phyloP scores from a whole-genome alignment of 1,284 basidiomycete genomes.

The Ceratobasidium theobromae region DNA sequence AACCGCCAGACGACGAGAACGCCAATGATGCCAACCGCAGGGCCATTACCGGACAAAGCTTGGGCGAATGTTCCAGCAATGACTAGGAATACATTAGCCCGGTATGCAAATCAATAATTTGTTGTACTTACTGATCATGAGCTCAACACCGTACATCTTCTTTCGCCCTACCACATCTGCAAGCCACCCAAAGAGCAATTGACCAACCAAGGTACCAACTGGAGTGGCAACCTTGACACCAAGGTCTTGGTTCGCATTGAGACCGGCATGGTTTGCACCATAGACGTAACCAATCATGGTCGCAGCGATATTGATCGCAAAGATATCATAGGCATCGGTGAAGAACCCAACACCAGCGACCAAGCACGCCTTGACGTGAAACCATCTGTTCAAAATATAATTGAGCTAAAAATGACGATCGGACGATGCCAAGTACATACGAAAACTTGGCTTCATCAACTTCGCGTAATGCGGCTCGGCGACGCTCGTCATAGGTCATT shows the following conservation, averaged over 20 bases:
- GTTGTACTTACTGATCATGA: constrained; percentile 39
- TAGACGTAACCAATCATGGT: constrained; percentile 75
- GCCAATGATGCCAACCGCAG: constrained; percentile 68
- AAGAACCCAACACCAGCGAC: constrained; percentile 82
- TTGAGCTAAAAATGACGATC: neutral
- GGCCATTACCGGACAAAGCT: constrained; percentile 54
- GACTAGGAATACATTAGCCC: constrained; percentile 36
- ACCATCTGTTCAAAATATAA: constrained; percentile 38
- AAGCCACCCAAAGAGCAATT: constrained; percentile 37
- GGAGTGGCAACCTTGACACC: constrained; percentile 67
- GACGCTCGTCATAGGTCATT: constrained; percentile 46
- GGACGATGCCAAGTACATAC: constrained; percentile 41
- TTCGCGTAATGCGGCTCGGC: constrained; percentile 71
- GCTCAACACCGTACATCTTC: constrained; percentile 52
- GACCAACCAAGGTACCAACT: constrained; percentile 46
- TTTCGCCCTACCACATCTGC: constrained; percentile 38
- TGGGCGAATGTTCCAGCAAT: constrained; percentile 51
- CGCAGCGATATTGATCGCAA: constrained; percentile 66
- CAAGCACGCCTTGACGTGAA: constrained; percentile 64
- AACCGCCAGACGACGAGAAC: constrained; percentile 63
- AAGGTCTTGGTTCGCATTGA: constrained; percentile 63
- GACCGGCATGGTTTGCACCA: constrained; percentile 36
- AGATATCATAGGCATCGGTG: constrained; percentile 50
- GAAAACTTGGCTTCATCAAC: constrained; percentile 76
- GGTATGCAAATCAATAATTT: neutral